Evolutionary conservation across 2,329 filamentous ascomycete genomes (phyloP).

Genomic region (Tolypocladium tropicale): DNA sequence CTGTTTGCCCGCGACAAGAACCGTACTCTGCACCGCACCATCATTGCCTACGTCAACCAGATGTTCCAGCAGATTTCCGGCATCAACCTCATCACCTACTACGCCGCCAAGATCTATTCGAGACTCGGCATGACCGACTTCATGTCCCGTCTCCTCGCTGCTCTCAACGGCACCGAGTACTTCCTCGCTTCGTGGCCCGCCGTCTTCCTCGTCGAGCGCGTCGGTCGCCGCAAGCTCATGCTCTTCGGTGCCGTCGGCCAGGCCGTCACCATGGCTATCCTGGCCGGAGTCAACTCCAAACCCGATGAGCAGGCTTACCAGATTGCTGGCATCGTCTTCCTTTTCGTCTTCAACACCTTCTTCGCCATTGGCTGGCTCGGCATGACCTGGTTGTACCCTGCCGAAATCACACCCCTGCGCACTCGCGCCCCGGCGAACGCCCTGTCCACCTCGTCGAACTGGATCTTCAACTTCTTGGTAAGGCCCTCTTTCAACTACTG

Average conservation of each 20-base stretch:
- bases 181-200: slow-evolving; percentile 54
- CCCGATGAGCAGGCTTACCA: slow-evolving; percentile 38
- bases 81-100: slow-evolving; percentile 54
- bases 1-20: slow-evolving; percentile 49
- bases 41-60: slow-evolving; percentile 52
- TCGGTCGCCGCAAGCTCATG: slow-evolving; percentile 62
- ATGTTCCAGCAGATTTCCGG: slow-evolving; percentile 57
- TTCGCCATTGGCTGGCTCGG: slow-evolving; percentile 51
- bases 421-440: slow-evolving; percentile 54
- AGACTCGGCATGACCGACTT: slow-evolving; percentile 42
- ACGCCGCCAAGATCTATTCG: slow-evolving; percentile 48
- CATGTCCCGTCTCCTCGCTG: slow-evolving; percentile 46
- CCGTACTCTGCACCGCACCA: slow-evolving; percentile 46
- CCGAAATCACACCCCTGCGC: slow-evolving; percentile 56
- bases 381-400: slow-evolving; percentile 54
- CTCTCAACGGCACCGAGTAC: slow-evolving; percentile 33
- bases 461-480: slow-evolving; percentile 53
- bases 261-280: slow-evolving; percentile 53
- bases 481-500: slow-evolving; percentile 1
- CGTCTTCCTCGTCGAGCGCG: slow-evolving; percentile 52
- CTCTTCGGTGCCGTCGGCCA: slow-evolving; percentile 56
- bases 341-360: slow-evolving; percentile 52
- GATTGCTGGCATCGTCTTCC: slow-evolving; percentile 52
- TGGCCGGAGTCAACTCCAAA: slow-evolving; percentile 43
- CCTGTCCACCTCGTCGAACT: slow-evolving; percentile 42